phyloP scores from a whole-genome alignment of 768 basidiomycete species.

The Gloeopeniophorella convolvens region DNA sequence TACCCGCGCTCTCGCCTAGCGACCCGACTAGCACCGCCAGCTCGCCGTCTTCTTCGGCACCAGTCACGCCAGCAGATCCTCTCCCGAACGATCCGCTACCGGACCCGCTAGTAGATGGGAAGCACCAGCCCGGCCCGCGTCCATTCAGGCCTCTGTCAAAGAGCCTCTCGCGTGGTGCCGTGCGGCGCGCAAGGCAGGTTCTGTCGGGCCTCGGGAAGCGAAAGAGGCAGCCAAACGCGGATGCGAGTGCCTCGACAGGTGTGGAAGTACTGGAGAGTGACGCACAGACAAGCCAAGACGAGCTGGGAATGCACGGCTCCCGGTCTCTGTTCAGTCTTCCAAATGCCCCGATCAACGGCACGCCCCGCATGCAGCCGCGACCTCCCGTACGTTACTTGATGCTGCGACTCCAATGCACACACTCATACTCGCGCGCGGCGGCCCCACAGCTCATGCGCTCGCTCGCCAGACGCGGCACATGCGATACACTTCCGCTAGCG shows the following conservation, averaged over 20 bases:
- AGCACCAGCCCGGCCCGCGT: constrained; percentile 11
- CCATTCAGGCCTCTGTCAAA: constrained; percentile 3
- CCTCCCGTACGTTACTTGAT: constrained; percentile 5
- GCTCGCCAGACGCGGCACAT: not conserved
- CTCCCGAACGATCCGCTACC: not conserved
- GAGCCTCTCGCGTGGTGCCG: not conserved
- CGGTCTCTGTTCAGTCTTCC: constrained; percentile 10
- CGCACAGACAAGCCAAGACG: not conserved
- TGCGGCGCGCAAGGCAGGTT: constrained; percentile 11
- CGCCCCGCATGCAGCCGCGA: not conserved
- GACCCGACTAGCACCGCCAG: constrained; percentile 1
- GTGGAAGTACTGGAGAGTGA: constrained; percentile 1
- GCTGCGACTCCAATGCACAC: not conserved
- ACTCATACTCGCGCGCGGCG: not conserved
- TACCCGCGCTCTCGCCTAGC: constrained; percentile 14
- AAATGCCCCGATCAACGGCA: constrained; percentile 4
- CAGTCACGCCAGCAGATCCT: constrained; percentile 3
- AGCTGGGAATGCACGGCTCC: not conserved
- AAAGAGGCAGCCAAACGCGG: constrained; percentile 5
- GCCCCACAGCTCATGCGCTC: not conserved
- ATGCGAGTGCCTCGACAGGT: not conserved
- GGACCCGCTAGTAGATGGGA: constrained; percentile 7
- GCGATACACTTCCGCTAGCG: constrained; percentile 1
- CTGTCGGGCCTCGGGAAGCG: constrained; percentile 7
- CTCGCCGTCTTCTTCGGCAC: constrained; percentile 8